phyloP scores from a whole-genome alignment of 371 early-diverging fungal genomes.

The Mucor racemosus region DNA sequence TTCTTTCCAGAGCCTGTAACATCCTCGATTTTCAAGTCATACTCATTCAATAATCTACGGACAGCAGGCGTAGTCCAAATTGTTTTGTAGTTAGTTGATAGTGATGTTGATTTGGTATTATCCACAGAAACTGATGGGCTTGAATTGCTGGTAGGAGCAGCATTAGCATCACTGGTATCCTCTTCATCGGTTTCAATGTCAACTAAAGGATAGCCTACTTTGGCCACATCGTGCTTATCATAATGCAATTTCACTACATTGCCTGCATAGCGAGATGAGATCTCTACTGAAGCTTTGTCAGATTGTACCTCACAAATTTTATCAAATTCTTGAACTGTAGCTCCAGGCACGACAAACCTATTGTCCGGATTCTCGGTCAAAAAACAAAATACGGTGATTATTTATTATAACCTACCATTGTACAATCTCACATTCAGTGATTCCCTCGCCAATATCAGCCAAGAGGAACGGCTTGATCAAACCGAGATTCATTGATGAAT shows the following conservation, averaged over 20 bases:
- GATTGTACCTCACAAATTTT: slow-evolving; percentile 97
- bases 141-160: background rate
- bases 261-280: slow-evolving; percentile 94
- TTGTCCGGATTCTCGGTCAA: background rate
- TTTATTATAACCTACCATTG: slow-evolving; percentile 78
- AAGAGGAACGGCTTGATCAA: slow-evolving; percentile 78
- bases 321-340: slow-evolving; percentile 87
- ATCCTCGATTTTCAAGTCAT: slow-evolving; percentile 65
- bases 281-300: slow-evolving; percentile 98
- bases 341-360: slow-evolving; percentile 92
- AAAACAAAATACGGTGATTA: background rate
- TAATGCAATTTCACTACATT: slow-evolving; percentile 80
- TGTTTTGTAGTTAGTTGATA: background rate
- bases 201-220: slow-evolving; percentile 91
- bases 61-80: slow-evolving; percentile 85
- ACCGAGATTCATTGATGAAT: background rate
- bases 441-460: slow-evolving; percentile 98
- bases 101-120: background rate
- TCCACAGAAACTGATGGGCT: background rate
- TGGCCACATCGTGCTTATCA: slow-evolving; percentile 86
- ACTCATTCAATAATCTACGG: slow-evolving; percentile 80
- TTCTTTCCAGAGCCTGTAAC: slow-evolving; percentile 47
- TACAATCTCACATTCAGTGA: slow-evolving; percentile 94
- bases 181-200: slow-evolving; percentile 84
- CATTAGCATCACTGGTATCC: background rate